These are phyloP conservation scores for Spinellus fusiger DNA, from an alignment of 192 early-diverging fungal species.

Conservation along the genomic window DNA sequence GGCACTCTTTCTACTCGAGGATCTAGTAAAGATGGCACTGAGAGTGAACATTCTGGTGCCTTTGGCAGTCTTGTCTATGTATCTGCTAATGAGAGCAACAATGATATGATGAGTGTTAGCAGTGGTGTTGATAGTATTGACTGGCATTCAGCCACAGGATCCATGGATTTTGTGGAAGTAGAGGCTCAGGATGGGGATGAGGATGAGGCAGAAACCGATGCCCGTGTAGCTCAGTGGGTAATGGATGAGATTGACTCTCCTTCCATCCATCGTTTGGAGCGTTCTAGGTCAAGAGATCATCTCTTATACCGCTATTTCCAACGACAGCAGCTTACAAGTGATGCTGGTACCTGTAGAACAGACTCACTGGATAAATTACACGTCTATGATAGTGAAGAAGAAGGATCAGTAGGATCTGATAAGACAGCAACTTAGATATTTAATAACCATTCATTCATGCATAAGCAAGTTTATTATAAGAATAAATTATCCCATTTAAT, in stretches of 20 bases:
- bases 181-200: background rate
- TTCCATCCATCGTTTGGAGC: background rate
- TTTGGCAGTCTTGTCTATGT: background rate
- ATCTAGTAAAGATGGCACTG: background rate
- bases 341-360: background rate
- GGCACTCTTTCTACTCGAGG: background rate
- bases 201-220: background rate
- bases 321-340: background rate
- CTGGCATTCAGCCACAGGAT: background rate
- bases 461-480: too few species aligned
- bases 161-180: background rate
- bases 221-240: background rate
- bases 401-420: constrained; percentile 1
- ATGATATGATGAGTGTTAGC: background rate
- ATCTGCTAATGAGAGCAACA: background rate
- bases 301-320: background rate
- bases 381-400: background rate
- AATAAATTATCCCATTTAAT: too few species aligned
- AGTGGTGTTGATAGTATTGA: background rate
- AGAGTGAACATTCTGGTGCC: background rate
- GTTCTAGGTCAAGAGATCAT: background rate
- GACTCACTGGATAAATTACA: background rate
- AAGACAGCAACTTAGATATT: background rate
- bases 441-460: too few species aligned
- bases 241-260: background rate